Base-by-base conservation (phyloP, 176 grass and related monocot species). In the Triticum monococcum region DNA sequence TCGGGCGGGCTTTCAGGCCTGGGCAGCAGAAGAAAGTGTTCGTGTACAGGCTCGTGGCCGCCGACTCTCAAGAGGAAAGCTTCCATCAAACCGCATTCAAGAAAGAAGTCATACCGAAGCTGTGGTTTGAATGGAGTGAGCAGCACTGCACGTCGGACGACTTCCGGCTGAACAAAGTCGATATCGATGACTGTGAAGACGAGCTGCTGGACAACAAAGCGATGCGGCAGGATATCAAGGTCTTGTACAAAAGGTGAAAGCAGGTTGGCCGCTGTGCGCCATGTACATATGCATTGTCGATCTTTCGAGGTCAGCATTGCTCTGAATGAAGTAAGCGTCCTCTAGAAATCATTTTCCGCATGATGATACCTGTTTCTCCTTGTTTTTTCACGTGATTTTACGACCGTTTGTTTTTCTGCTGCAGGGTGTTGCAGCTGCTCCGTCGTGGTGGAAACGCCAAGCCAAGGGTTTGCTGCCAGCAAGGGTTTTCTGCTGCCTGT, bases 91-190 rank as follows among this genome's bases (percentile, higher is more conserved):
- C 80, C 0, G 93, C 94, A 14, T 99, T 96, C 62, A 94, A 85
- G 35, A 99, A 99, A 71, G 97, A 99, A 82, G 79, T 96, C 11
- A 96, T 94, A 59, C 88, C 88, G 9, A 99, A 96, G 79, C 90
- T 99, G 33, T 99, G 94, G 97, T 99, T 99, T 9, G 97, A 99
- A 79, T 99, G 97, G 97, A 94, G 87, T 30, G 94, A 96, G 85
- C 91, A 91, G 85, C 88, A 91, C 46, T 88, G 83, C 76, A 85
- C 82, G 11, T 59, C 79, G 23, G 86, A 90, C 28, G 90, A 91
- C 48, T 99, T 96, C 72, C 87, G 91, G 38, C 83, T 99, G 66
- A 89, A 85, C 85, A 85, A 91, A 75, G 63, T 96, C 43, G 87
- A 89, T 35, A 33, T 87, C 59, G 82, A 93, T 70, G 78, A 88